Evolutionary conservation across 2,329 filamentous ascomycete species (phyloP).

Genomic region (Leptographium wingfieldii): DNA sequence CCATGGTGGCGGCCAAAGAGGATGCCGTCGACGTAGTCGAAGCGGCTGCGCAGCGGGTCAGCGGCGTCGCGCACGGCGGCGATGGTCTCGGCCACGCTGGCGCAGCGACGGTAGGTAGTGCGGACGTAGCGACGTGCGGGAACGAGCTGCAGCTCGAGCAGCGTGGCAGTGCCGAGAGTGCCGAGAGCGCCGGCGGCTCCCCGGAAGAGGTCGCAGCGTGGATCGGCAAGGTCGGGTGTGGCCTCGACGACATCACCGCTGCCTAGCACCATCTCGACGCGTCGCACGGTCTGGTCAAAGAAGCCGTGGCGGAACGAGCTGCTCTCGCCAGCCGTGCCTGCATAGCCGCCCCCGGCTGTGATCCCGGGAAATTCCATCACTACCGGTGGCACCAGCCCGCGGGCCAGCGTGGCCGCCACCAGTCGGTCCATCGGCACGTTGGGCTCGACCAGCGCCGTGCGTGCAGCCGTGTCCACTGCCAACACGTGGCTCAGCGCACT

Average conservation of each 20-base stretch:
- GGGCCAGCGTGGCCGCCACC: constrained; percentile 50
- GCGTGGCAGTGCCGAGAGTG: constrained; percentile 53
- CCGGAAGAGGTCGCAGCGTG: constrained; percentile 45
- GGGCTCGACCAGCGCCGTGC: constrained; percentile 57
- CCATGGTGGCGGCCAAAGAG: constrained; percentile 49
- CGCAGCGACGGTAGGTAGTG: constrained; percentile 45
- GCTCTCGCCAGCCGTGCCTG: constrained; percentile 60
- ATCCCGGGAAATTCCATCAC: constrained; percentile 71
- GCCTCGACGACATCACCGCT: constrained; percentile 50
- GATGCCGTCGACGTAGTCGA: constrained; percentile 64
- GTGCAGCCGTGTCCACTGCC: constrained; percentile 39
- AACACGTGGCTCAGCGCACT: constrained; percentile 51
- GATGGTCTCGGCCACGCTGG: constrained; percentile 34
- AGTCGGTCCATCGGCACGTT: constrained; percentile 65
- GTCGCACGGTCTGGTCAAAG: constrained; percentile 52
- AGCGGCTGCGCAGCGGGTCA: neutral
- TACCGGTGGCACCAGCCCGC: constrained; percentile 56
- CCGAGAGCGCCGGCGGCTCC: constrained; percentile 57
- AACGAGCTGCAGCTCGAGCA: constrained; percentile 51
- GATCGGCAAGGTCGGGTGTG: constrained; percentile 14
- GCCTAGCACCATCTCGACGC: constrained; percentile 57
- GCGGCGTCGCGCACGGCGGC: constrained; percentile 26
- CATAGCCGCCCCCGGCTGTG: constrained; percentile 59
- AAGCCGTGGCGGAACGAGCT: constrained; percentile 58
- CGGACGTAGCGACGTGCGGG: constrained; percentile 49